Conservation (phyloP, 73 alveolate species). For the Durusdinium trenchii region DNA sequence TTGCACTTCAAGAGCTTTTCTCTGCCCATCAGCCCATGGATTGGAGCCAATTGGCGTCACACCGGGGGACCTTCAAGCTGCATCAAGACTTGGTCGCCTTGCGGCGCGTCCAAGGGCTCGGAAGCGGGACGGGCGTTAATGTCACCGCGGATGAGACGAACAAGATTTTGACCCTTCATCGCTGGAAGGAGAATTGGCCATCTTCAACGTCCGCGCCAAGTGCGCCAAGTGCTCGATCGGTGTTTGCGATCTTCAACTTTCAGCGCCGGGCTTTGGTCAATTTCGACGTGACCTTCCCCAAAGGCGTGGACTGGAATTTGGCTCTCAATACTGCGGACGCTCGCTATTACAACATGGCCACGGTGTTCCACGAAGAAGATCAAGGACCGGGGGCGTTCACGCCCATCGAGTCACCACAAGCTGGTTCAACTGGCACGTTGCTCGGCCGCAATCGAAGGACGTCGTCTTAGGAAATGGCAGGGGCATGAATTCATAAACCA, state of each 20-base stretch:
- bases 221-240: not conserved
- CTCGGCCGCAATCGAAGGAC: constrained; percentile 24
- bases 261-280: constrained; percentile 42
- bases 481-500: no score
- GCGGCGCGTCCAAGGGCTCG: not conserved
- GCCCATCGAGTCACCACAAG: not conserved
- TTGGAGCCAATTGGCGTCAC: constrained; percentile 26
- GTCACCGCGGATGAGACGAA: constrained; percentile 46
- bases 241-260: constrained; percentile 63
- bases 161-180: constrained; percentile 70
- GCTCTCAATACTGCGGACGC: constrained; percentile 74
- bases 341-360: constrained; percentile 71
- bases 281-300: constrained; percentile 8
- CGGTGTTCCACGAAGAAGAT: constrained; percentile 46
- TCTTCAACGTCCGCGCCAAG: not conserved
- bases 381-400: not conserved
- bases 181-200: not conserved
- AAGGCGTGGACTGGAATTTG: constrained; percentile 23
- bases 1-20: constrained; percentile 1
- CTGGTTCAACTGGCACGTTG: constrained; percentile 2
- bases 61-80: constrained; percentile 57
- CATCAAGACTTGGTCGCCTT: constrained; percentile 50
- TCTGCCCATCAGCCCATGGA: constrained; percentile 46
- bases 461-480: no score
- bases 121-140: constrained; percentile 3